phyloP scores from a whole-genome alignment of 345 rosid genomes.

The Citrus glauca region DNA sequence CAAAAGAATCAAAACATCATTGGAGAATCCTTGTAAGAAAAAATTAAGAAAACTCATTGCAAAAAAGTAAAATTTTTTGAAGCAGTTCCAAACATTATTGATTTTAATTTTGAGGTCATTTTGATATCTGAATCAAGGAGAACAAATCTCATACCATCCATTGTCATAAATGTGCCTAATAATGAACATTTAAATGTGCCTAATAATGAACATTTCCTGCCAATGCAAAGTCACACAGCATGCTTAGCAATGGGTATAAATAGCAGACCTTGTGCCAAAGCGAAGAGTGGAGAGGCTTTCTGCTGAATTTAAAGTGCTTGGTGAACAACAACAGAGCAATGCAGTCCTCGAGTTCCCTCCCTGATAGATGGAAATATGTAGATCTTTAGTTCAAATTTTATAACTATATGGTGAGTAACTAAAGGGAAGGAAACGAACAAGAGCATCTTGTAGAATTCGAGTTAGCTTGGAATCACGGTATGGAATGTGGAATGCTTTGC shows the following conservation, averaged over 20 bases:
- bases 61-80: too few species aligned
- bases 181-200: neutral
- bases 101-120: neutral
- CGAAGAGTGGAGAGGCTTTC: constrained; percentile 89
- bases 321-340: constrained; percentile 89
- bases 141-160: neutral
- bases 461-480: constrained; percentile 95
- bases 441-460: constrained; percentile 80
- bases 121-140: neutral
- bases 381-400: neutral
- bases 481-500: constrained; percentile 69
- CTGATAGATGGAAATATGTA: constrained; percentile 33
- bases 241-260: neutral
- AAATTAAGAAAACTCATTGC: too few species aligned
- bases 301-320: constrained; percentile 68
- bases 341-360: constrained; percentile 85
- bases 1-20: neutral
- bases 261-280: constrained; percentile 74
- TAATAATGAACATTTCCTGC: too few species aligned
- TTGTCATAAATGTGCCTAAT: neutral
- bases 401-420: neutral
- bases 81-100: neutral
- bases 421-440: constrained; percentile 42
- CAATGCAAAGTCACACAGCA: neutral
- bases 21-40: neutral